Evolutionary conservation across 23 red algal species (phyloP).

Genomic region (Gracilaria caudata): DNA sequence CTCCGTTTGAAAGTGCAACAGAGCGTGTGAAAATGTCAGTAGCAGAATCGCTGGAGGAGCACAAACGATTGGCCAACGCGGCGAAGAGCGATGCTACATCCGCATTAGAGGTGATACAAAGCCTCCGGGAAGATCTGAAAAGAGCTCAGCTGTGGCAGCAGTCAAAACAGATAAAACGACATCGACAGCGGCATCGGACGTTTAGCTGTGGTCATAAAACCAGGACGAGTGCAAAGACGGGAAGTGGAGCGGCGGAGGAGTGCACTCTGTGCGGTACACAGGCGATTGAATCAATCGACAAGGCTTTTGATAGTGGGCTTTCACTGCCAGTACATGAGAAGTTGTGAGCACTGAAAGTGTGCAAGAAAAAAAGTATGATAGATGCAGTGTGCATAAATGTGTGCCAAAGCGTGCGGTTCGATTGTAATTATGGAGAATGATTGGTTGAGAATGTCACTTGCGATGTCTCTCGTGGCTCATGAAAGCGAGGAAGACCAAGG

Average conservation of each 20-base stretch:
- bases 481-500: neutral
- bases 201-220: constrained; percentile 42
- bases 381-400: neutral
- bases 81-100: constrained; percentile 51
- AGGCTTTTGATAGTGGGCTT: constrained; percentile 50
- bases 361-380: neutral
- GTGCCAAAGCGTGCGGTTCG: neutral
- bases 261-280: constrained; percentile 36
- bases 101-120: constrained; percentile 39
- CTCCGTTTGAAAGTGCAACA: constrained; percentile 43
- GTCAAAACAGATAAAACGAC: neutral
- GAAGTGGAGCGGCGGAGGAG: constrained; percentile 17
- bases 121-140: constrained; percentile 50
- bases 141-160: constrained; percentile 32
- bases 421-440: constrained; percentile 3
- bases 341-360: neutral
- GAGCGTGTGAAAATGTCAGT: constrained; percentile 65
- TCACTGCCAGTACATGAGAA: constrained; percentile 36
- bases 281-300: constrained; percentile 64
- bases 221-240: neutral
- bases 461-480: constrained; percentile 25
- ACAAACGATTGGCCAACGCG: constrained; percentile 50
- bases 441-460: constrained; percentile 33
- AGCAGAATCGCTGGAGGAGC: constrained; percentile 52
- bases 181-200: constrained; percentile 8